A percentile compares a stretch with the other conserved stretches of the same genome.
Conservation (phyloP, 129 eudicot species). For the Saposhnikovia divaricata region DNA sequence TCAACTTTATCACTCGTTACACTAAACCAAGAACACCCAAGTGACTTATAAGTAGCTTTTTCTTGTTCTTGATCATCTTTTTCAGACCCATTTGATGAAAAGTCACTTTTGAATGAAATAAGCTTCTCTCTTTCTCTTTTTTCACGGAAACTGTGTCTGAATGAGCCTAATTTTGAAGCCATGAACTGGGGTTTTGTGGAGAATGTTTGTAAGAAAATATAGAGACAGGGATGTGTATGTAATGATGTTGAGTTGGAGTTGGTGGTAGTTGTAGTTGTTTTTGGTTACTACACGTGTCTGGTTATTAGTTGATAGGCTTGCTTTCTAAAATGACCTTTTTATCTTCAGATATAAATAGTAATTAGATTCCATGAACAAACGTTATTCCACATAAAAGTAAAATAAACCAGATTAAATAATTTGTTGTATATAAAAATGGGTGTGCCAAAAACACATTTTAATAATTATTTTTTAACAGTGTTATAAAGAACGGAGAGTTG, state of each 20-base stretch:
- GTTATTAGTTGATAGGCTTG: neutral
- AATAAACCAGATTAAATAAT: too few species aligned
- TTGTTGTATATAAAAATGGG: too few species aligned
- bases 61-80: neutral
- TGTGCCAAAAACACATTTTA: too few species aligned
- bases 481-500: too few species aligned
- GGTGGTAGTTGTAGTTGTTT: neutral
- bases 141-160: constrained; percentile 22
- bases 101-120: constrained; percentile 1
- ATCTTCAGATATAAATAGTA: neutral
- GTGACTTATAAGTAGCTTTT: neutral
- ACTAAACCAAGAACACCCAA: constrained; percentile 17
- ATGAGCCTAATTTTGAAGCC: constrained; percentile 18
- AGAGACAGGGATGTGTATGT: neutral
- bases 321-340: neutral
- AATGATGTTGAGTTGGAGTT: neutral
- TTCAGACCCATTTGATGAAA: neutral
- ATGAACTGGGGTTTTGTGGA: neutral
- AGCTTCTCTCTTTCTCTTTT: constrained; percentile 19
- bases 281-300: neutral
- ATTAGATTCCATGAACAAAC: too few species aligned
- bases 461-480: too few species aligned
- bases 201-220: neutral
- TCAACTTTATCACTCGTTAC: constrained; percentile 10
- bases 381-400: too few species aligned